Evolutionary conservation across 208 protist species (phyloP), one percentile per base, ranked within the genome.

Genomic region (Angomonas deanei): DNA sequence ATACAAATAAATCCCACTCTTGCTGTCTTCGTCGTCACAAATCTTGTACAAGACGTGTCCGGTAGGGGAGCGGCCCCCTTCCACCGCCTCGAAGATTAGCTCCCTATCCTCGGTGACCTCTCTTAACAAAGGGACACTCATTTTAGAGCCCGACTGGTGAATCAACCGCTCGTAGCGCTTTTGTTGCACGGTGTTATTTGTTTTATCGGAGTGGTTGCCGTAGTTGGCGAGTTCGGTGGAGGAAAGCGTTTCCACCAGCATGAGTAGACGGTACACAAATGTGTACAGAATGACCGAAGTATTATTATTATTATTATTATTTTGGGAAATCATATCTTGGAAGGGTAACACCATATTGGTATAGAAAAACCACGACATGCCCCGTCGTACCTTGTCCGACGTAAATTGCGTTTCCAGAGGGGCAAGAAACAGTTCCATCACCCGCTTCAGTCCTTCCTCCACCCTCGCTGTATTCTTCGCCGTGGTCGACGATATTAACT

Each of bases 1-100:
- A 63, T 92, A 94, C 15, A 90, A 63, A 49, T 84, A 87, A 1
- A 42, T 49, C 0, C 34, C 38, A 15, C 36, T 28, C 19, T 61
- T 33, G 31, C 36, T 55, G 15, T 24, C 36, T 10, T 50, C 58
- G 10, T 70, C 83, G 61, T 74, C 63, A 58, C 78, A 71, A 60
- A 94, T 76, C 19, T 78, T 74, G 72, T 81, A 82, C 27, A 94
- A 69, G 1, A 71, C 71, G 54, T 94, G 85, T 4, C 83, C 85
- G 10, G 71, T 80, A 6, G 74, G 58, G 23, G 83, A 80, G 15
- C 85, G 82, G 36, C 11, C 36, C 27, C 80, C 70, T 5, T 65
- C 72, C 24, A 79, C 87, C 49, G 79, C 83, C 38, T 89, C 82
- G 34, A 91, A 55, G 11, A 91, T 24, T 32, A 92, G 64, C 30